A percentile compares a stretch with the other conserved stretches of the same genome.
Evolutionary conservation across 805 yeast genomes (phyloP).

Genomic region (Metschnikowia kunwiensis): DNA sequence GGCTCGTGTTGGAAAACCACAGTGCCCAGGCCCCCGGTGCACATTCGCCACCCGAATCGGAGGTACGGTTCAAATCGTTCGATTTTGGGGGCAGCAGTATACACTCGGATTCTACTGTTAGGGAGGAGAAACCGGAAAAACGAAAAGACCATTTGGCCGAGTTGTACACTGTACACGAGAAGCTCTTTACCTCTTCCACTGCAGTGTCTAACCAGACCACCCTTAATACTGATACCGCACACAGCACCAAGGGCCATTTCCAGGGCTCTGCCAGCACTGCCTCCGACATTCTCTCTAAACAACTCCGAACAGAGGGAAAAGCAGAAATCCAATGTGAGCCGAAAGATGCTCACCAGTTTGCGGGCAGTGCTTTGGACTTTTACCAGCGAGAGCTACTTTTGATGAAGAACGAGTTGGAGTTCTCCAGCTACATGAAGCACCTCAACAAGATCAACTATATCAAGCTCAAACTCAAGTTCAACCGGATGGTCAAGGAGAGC

Average conservation of each 20-base stretch:
- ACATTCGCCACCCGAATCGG: background rate
- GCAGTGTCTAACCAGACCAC: slow-evolving; percentile 1
- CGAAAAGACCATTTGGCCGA: slow-evolving; percentile 15
- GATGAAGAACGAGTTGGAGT: slow-evolving; percentile 58
- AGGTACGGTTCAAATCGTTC: slow-evolving; percentile 11
- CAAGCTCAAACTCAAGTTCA: slow-evolving; percentile 15
- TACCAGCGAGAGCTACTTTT: slow-evolving; percentile 58
- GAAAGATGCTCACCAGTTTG: background rate
- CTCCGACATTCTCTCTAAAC: slow-evolving; percentile 13
- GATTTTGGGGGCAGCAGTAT: slow-evolving; percentile 11
- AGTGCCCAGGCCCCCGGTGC: background rate
- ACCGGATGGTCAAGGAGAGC: background rate
- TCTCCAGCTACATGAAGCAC: slow-evolving; percentile 51
- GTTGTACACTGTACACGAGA: slow-evolving; percentile 34
- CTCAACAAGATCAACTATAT: slow-evolving; percentile 24
- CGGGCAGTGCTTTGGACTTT: slow-evolving; percentile 36
- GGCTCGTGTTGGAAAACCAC: slow-evolving; percentile 10
- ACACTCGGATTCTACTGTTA: background rate
- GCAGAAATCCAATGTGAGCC: slow-evolving; percentile 1
- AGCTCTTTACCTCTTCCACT: slow-evolving; percentile 22
- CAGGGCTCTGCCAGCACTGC: slow-evolving; percentile 12
- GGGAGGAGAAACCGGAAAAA: background rate
- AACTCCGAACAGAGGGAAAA: slow-evolving; percentile 9
- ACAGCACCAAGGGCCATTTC: slow-evolving; percentile 8
- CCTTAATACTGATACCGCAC: slow-evolving; percentile 3